These are phyloP conservation scores for Verticillium nonalfalfae DNA, from an alignment of 2,329 filamentous ascomycete species.

Conservation along the genomic window DNA sequence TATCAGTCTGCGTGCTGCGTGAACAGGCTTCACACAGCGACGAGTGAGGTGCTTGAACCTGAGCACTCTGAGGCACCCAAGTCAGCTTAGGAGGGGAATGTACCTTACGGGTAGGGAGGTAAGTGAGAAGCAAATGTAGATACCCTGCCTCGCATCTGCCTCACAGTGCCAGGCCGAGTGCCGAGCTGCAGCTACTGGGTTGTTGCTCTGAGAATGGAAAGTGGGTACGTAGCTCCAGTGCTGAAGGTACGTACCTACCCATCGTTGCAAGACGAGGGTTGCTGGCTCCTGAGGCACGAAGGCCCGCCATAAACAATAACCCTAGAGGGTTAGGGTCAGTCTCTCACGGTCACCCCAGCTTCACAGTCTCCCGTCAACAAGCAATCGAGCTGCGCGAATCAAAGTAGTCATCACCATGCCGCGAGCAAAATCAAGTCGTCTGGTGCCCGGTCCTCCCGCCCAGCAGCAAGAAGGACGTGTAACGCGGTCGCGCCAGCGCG, in stretches of 20 bases:
- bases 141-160: too few relatives aligned
- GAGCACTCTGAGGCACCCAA: background rate
- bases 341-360: background rate
- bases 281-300: too few relatives aligned
- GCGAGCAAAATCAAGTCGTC: background rate
- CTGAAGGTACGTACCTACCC: too few relatives aligned
- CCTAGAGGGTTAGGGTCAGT: background rate
- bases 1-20: too few relatives aligned
- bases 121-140: too few relatives aligned
- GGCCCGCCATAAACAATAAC: background rate
- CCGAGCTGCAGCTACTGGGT: too few relatives aligned
- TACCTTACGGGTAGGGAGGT: too few relatives aligned
- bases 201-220: too few relatives aligned
- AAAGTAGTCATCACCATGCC: background rate
- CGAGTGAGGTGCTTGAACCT: background rate
- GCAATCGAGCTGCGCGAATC: background rate
- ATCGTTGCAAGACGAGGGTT: too few relatives aligned
- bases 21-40: background rate
- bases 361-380: background rate
- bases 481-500: background rate
- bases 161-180: too few relatives aligned
- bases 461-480: background rate
- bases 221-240: too few relatives aligned
- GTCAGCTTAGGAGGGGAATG: too few relatives aligned
- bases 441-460: background rate